A percentile compares a stretch with the other conserved stretches of the same genome.
Evolutionary conservation across 2,329 filamentous ascomycete genomes (phyloP).

Genomic region (Cucurbitaria berberidis): DNA sequence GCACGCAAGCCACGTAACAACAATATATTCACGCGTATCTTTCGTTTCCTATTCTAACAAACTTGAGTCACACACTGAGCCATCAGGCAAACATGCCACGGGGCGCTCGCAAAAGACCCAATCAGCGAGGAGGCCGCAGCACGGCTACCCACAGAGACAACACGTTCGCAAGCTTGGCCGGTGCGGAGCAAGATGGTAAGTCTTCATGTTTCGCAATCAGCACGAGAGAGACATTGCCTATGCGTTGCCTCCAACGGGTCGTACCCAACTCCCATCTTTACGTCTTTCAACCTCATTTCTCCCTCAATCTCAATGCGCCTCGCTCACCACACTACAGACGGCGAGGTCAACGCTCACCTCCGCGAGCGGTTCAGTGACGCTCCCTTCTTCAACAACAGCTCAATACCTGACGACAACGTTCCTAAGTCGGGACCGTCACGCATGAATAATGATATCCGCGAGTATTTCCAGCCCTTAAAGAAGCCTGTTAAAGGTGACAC

Average conservation of each 20-base stretch:
- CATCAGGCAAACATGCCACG: constrained; percentile 15
- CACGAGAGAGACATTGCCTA: background rate
- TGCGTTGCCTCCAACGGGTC: background rate
- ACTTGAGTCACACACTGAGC: background rate
- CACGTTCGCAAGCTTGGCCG: constrained; percentile 11
- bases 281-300: background rate
- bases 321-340: constrained; percentile 17
- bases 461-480: constrained; percentile 30
- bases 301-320: background rate
- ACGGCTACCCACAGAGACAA: constrained; percentile 10
- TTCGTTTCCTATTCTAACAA: background rate
- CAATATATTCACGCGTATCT: background rate
- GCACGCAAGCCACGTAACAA: background rate
- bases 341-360: constrained; percentile 24
- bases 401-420: constrained; percentile 17
- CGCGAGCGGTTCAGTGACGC: constrained; percentile 17
- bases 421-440: constrained; percentile 15
- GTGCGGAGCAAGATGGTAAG: constrained; percentile 11
- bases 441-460: constrained; percentile 32
- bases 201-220: background rate
- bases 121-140: constrained; percentile 5
- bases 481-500: constrained; percentile 26
- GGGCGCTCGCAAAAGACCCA: constrained; percentile 2
- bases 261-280: background rate
- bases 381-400: background rate